phyloP scores from a whole-genome alignment of 495 filamentous ascomycete species.

The Aspergillus asperescens region DNA sequence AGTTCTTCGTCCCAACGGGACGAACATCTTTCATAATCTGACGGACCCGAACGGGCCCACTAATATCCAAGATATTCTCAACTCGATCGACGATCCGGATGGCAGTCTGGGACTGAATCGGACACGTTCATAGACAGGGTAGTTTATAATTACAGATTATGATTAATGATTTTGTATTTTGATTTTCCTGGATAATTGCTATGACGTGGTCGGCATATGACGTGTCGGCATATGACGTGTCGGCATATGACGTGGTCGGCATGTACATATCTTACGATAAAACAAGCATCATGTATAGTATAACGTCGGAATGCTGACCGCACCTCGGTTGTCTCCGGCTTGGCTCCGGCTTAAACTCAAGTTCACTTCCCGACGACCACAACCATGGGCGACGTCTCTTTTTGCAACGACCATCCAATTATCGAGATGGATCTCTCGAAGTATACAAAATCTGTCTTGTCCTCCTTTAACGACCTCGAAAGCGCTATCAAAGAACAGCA shows the following conservation, averaged over 20 bases:
- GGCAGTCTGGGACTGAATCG: constrained; percentile 8
- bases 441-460: constrained; percentile 3
- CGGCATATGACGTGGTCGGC: too few relatives aligned
- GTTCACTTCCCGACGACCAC: not conserved
- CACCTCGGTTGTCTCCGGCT: not conserved
- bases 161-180: constrained; percentile 3
- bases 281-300: too few relatives aligned
- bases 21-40: constrained; percentile 10
- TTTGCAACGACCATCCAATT: not conserved
- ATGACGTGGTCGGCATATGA: not conserved
- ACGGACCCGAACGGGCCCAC: constrained; percentile 11
- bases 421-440: not conserved
- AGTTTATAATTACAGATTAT: not conserved
- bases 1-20: constrained; percentile 14
- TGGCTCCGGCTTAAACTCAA: not conserved
- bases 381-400: not conserved
- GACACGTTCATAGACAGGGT: not conserved
- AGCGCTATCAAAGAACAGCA: not conserved
- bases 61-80: constrained; percentile 5
- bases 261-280: too few relatives aligned
- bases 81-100: constrained; percentile 10
- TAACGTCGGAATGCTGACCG: too few relatives aligned
- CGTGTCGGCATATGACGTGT: too few relatives aligned
- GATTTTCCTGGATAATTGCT: not conserved
- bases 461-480: not conserved